Base-by-base conservation (phyloP, 148 eudicot genomes). In the Vaccinium macrocarpon region DNA sequence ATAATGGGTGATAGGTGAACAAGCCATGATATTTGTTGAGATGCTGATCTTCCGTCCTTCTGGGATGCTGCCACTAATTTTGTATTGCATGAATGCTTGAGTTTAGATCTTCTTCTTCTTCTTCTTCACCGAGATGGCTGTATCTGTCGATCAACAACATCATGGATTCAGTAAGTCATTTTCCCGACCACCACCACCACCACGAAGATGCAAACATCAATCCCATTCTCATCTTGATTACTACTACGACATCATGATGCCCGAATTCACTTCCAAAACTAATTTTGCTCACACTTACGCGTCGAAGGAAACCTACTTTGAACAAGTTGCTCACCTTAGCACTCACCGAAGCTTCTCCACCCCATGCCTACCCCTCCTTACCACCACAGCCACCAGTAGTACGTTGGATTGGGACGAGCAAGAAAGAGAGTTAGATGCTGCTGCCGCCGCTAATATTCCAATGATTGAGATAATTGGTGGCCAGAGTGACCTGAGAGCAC, bases 341-440 rank as follows among this genome's bases (percentile, higher is more conserved):
- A 82, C 95, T 83, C 98, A 94, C 64, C 86, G 92, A 73, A 97
- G 99, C 90, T 84, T 87, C 71, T 97, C 99, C 73, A 95, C 98
- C 66, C 99, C 99, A 73, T 97, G 99, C 85, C 89, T 97, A 14
- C 91, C 98, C 70, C 66, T 88, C 55, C 73, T 68, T 27, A 68
- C 87, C 10, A 72, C 75, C 75, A 32, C 18, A 19, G 5, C 66
- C 23, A 16, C 8, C 66, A 14, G 4, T 38, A 68, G 7, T 27
- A 68, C 73, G 5, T 13, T 68, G 73, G 73, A 72, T 35, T 86
- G 89, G 79, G 93, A 91, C 78, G 92, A 90, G 42, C 46, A 66
- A 19, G 52, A 46, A 42, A 52, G 25, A 51, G 80, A 77, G 35
- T 15, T 76, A 11, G 56, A 49, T 76, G 56, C 25, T 46, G 19